Base-by-base conservation (phyloP, 2,329 filamentous ascomycete genomes). In the Pseudogymnoascus sp. region DNA sequence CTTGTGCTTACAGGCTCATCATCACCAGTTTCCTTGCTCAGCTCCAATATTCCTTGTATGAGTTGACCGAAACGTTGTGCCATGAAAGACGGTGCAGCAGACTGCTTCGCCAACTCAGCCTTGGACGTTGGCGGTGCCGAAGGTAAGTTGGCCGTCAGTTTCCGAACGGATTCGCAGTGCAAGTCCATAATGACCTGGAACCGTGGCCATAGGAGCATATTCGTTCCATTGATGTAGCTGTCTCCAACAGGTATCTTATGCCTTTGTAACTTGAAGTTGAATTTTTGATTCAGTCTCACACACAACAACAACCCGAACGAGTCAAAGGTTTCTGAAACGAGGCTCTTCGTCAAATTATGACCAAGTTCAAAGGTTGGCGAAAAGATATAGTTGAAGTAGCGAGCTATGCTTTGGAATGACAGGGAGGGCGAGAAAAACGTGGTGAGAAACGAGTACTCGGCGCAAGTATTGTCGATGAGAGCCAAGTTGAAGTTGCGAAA, bases 61-160 rank as follows among this genome's bases (percentile, higher is more conserved):
- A 99, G 86, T 75, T 97, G 93, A 0, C 90, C 94, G 70, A 97
- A 97, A n/a, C 92, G 86, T 73, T 99, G 94, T 0, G 94, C 97
- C 16, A 95, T 81, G 59, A 93, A 86, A 69, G 97, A 94, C 0
- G 94, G 94, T 1, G 94, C 94, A 0, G 89, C 88, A 1, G 87
- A 90, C 60, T 87, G 81, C 67, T 81, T 84, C 16, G 81, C 78
- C 61, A 81, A 77, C 20, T 86, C 81, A 1, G 80, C 74, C 39
- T 74, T 77, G 41, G 81, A 73, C 65, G 75, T 63, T 65, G 73
- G 64, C 57, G 71, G 76, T 33, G 73, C 76, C 7, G 71, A 79
- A 70, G 72, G 85, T 70, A 79, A 81, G 61, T 70, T 77, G 73
- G 72, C 86, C 63, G 73, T 86, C 70, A 79, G 80, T 72, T 71